Evolutionary conservation across 1,284 basidiomycete species (phyloP).

Genomic region (Vanrija pseudolonga): DNA sequence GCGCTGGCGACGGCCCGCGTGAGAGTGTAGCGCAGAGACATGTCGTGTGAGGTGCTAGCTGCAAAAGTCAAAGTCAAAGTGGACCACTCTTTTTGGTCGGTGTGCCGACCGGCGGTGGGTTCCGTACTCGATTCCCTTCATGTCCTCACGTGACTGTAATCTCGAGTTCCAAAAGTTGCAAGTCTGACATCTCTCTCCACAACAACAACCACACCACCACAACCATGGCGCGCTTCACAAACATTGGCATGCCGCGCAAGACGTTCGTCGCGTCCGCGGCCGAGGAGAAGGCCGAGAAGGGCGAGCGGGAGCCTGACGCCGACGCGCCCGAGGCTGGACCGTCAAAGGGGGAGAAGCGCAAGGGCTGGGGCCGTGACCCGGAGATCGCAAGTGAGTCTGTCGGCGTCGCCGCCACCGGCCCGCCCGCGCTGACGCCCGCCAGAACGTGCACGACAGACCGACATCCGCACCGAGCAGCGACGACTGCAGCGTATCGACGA

Average conservation of each 20-base stretch:
- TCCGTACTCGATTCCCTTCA: too few species aligned
- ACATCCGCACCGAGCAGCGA: constrained; percentile 57
- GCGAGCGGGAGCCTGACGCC: neutral
- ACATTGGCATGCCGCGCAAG: constrained; percentile 47
- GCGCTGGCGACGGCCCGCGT: neutral
- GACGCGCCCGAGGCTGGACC: constrained; percentile 18
- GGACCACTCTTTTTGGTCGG: too few species aligned
- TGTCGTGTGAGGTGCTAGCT: neutral
- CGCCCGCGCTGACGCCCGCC: neutral
- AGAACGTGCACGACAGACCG: constrained; percentile 28
- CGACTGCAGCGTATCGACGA: constrained; percentile 65
- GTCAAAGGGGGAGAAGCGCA: constrained; percentile 19
- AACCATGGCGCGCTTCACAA: constrained; percentile 49
- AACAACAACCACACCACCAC: neutral
- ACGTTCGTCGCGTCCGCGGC: constrained; percentile 45
- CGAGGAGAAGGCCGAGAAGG: constrained; percentile 29
- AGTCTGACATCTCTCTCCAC: neutral
- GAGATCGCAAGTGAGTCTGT: constrained; percentile 42
- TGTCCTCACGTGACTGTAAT: neutral
- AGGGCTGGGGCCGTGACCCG: constrained; percentile 40
- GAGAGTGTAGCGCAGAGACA: neutral
- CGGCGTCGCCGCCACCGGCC: too few species aligned
- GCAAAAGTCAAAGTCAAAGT: too few species aligned
- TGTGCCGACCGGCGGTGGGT: too few species aligned
- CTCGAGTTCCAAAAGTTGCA: neutral